phyloP scores from a whole-genome alignment of 495 filamentous ascomycete genomes.

The Daldinia bambusicola region DNA sequence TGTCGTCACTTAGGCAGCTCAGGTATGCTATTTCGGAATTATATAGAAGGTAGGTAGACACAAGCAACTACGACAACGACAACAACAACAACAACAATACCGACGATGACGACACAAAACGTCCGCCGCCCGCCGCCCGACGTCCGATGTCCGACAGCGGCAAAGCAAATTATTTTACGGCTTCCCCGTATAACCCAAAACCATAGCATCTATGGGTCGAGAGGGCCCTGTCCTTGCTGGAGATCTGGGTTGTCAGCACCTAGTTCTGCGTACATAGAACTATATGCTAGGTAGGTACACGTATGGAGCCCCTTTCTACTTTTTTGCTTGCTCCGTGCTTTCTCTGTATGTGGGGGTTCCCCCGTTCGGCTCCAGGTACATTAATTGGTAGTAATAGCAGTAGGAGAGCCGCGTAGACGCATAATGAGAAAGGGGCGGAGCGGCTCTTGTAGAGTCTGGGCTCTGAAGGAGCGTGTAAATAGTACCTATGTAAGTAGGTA shows the following conservation, averaged over 20 bases:
- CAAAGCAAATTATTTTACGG: not conserved
- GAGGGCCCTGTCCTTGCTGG: not conserved
- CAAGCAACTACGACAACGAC: no score
- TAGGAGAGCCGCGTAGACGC: not conserved
- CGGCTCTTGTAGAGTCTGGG: no score
- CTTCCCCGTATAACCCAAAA: not conserved
- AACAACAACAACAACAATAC: no score
- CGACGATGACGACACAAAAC: not conserved
- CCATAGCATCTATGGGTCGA: not conserved
- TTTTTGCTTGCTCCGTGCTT: not conserved
- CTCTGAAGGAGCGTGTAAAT: no score
- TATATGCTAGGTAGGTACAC: no score
- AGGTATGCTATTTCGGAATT: no score
- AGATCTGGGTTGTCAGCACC: constrained; percentile 3
- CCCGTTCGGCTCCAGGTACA: not conserved
- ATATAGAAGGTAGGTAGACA: no score
- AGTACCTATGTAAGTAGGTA: no score
- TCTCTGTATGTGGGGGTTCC: not conserved
- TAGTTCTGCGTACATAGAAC: not conserved
- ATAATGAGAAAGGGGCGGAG: not conserved
- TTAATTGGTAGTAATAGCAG: not conserved
- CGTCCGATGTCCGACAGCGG: not conserved
- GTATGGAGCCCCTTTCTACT: not conserved
- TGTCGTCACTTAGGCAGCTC: no score
- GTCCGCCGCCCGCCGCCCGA: no score